phyloP scores from a whole-genome alignment of 2,329 filamentous ascomycete genomes.

The Aspergillus caelatus region DNA sequence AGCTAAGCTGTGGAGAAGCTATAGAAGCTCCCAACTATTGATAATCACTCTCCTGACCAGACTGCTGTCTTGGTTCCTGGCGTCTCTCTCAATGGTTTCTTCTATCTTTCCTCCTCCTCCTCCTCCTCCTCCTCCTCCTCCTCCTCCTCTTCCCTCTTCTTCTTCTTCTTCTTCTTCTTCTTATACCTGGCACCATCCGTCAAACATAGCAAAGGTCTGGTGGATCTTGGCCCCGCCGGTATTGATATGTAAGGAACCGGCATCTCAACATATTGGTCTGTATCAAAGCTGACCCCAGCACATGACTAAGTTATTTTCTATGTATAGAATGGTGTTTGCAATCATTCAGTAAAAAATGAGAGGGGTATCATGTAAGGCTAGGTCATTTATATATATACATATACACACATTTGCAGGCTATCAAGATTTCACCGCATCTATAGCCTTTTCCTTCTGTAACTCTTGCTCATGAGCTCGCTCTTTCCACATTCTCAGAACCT shows the following conservation, averaged over 20 bases:
- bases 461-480: conserved; percentile 55
- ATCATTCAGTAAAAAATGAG: background rate
- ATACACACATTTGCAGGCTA: background rate
- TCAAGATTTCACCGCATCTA: background rate
- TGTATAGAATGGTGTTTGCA: background rate
- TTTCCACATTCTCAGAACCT: conserved; percentile 72
- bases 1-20: background rate
- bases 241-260: too few species aligned
- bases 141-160: too few species aligned
- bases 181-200: background rate
- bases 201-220: too few species aligned
- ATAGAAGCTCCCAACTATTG: background rate
- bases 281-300: background rate
- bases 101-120: background rate
- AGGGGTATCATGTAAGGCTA: conserved; percentile 1
- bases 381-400: background rate
- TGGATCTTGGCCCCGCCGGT: too few species aligned
- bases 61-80: background rate
- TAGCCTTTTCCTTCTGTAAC: conserved; percentile 9
- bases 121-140: too few species aligned
- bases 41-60: background rate
- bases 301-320: background rate
- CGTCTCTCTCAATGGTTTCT: background rate
- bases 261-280: too few species aligned
- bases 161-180: too few species aligned